Conservation (phyloP, 306 rosid species). For the Pyrus betulifolia region DNA sequence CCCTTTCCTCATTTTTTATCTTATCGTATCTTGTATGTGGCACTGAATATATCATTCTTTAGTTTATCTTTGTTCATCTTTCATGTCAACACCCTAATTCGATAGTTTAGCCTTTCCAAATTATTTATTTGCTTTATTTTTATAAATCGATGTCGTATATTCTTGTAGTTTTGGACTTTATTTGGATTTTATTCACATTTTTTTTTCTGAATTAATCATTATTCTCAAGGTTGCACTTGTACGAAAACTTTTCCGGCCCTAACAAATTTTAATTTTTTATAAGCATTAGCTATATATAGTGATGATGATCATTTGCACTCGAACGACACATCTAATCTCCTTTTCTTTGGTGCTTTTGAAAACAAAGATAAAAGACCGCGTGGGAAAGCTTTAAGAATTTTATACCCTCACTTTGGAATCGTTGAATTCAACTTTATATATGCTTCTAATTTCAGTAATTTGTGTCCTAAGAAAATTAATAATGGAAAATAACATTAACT, state of each 20-base stretch:
- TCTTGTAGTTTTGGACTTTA: background rate
- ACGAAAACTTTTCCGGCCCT: background rate
- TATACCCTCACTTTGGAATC: background rate
- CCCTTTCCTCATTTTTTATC: background rate
- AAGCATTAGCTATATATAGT: background rate
- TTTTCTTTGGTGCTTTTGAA: background rate
- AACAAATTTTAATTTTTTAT: background rate
- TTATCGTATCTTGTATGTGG: background rate
- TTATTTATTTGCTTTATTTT: background rate
- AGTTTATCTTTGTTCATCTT: conserved; percentile 12
- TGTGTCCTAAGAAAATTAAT: background rate
- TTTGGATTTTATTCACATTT: background rate
- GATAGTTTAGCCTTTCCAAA: background rate
- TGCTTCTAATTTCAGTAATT: background rate
- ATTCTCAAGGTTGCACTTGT: conserved; percentile 4
- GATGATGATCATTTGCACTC: background rate
- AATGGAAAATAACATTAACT: background rate
- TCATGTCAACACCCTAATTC: background rate
- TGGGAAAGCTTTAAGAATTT: background rate
- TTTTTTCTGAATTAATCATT: background rate
- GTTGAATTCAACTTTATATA: background rate
- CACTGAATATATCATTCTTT: background rate
- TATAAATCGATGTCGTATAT: background rate
- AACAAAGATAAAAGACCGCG: background rate
- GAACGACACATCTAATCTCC: background rate